Evolutionary conservation across 2,329 filamentous ascomycete species (phyloP), one percentile per base, ranked within the genome.

Genomic region (Coniosporium tulheliwenetii): DNA sequence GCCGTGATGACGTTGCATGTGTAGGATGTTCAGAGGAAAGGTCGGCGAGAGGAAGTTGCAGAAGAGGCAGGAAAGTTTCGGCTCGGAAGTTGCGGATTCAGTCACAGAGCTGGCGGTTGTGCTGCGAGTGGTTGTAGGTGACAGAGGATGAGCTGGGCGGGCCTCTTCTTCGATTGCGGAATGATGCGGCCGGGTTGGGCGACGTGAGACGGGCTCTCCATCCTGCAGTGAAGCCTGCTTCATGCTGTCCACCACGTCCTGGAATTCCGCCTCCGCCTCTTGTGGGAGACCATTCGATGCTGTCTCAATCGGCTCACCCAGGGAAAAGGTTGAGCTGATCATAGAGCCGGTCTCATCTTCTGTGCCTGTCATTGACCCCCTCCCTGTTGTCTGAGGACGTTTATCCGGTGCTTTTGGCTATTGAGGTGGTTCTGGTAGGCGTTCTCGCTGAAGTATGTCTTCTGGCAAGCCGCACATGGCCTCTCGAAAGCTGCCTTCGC

Each of bases 361-460:
- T 39, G 39, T 65, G 10, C 53, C 49, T 26, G 19, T 26, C 19
- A 26, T 7, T 26, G 19, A 26, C 19, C 19, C 19, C 19, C 19
- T 26, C 19, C 19, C 19, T 26, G 19, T 26, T 26, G 19, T 2
- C 45, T 51, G 14, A 16, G 61, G 14, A 63, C 64, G 40, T 55
- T 57, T 42, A 75, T 67, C 61, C 79, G 85, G 63, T 98, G 91
- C 62, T 94, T 94, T 51, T 85, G 79, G 64, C 87, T 95, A 44
- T 78, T 79, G 42, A 96, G 60, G 57, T 98, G 91, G 62, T 96
- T 98, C 56, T 80, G 77, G 62, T 82, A 96, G 30, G 91, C 89
- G 64, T 95, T 95, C 56, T 95, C 85, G 63, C 87, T 96, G 67
- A 81, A 96, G 62, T 93, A 98, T 10, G 82, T 86, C 67, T 93